Conservation (phyloP, 1,284 basidiomycete species). For the Marasmius tenuissimus region DNA sequence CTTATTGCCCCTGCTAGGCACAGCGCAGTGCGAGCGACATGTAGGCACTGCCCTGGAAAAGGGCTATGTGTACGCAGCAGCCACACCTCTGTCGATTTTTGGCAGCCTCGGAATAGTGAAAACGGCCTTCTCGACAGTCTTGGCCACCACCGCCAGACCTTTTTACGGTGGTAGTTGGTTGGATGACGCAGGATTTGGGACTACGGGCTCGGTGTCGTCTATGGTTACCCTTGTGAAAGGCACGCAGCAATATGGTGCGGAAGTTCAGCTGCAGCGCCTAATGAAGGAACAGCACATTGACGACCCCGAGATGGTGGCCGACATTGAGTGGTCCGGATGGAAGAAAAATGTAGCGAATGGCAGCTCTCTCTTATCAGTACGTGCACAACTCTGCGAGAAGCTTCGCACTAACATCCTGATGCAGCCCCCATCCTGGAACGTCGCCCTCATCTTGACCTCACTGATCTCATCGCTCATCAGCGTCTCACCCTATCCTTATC, state of each 20-base stretch:
- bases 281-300: neutral
- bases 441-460: neutral
- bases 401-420: too few relatives aligned
- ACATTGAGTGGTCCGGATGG: neutral
- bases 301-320: neutral
- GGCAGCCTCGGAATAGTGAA: constrained; percentile 9
- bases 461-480: neutral
- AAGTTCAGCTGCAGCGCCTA: neutral
- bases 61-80: constrained; percentile 9
- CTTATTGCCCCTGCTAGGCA: constrained; percentile 6
- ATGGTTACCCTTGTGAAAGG: neutral
- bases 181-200: neutral
- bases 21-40: constrained; percentile 8
- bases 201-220: neutral
- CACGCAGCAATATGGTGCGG: neutral
- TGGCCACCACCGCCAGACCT: neutral
- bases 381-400: neutral
- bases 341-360: neutral
- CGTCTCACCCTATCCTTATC: neutral
- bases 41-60: constrained; percentile 5
- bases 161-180: neutral
- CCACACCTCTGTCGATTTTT: constrained; percentile 9
- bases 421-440: neutral
- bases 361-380: neutral
- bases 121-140: constrained; percentile 3